Evolutionary conservation across 176 grass and related monocot species (phyloP), one percentile per base, ranked within the genome.

Genomic region (Carex littledalei): DNA sequence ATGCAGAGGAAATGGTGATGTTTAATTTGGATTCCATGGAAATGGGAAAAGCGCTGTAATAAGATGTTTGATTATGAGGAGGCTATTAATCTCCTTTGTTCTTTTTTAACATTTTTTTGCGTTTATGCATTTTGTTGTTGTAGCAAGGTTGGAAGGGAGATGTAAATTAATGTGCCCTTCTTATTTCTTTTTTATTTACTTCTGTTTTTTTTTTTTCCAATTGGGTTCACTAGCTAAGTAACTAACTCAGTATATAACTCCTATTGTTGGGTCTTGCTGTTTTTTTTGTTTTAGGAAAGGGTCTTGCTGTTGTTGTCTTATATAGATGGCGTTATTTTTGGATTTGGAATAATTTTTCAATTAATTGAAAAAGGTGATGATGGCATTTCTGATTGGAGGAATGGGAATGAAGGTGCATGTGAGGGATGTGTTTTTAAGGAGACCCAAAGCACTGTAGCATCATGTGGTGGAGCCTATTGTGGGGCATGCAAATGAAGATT

Each of bases 1-100:
- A 41, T 92, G 85, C 90, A 82, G 57, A 91, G 84, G 74, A 89
- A 92, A 34, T 94, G 94, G 91, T 93, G 89, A 90, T 24, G 31
- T 17, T 78, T 13, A 78, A 35, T 34, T 78, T 57, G 47, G 21
- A 54, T 76, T 22, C 12, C 47, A 76, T 76, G 72, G 22, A 54
- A 76, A 76, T 70, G 49, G 31, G 71, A 83, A 53, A 87, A 45
- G 22, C 15, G 5, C 60, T 79, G 66, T 50, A 87, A 87, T 84
- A 84, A 87, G 67, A 74, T 64, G 67, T 35, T 81, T 67, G 41
- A 50, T 86, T 69, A 67, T 64, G 16, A 56, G 79, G 56, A 60
- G 54, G 39, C 79, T 56, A 61, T 72, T 75, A 67, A 67, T 87
- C 80, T 65, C 54, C 71, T 39, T 29, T 76, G 14, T 63, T 83